Base-by-base conservation (phyloP, 2,329 filamentous ascomycete species). In the Chrysoporthe austroafricana region DNA sequence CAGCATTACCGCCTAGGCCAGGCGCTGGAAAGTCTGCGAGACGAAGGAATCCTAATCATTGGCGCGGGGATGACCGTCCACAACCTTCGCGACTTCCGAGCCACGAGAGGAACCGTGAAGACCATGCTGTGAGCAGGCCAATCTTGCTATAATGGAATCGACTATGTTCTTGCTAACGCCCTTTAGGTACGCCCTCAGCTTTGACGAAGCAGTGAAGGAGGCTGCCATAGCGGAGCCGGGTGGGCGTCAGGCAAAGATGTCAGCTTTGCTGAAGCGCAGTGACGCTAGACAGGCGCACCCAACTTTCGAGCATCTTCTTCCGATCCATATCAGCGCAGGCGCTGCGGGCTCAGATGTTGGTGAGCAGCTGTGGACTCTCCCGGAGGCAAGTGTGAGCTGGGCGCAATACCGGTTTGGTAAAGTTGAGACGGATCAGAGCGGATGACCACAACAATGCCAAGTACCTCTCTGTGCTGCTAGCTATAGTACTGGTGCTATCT, bases 211-310 rank as follows among this genome's bases (percentile, higher is more conserved):
- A 16, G 76, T 91, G 59, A 84, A 86, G 72, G 81, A 88, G 52
- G 86, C 86, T 18, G 67, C 71, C 64, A 59, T 81, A 73, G 77
- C 77, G 72, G 73, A 78, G 66, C 77, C 80, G 36, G 79, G 75
- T 50, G 79, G 79, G 67, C 77, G 80, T 64, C 80, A 79, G 72
- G 76, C 75, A 72, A 79, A 77, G 9, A 79, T 87, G 78, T 77
- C 76, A 62, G 77, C 77, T 32, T 73, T 87, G 73, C 70, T 86
- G 70, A 79, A 79, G 69, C 80, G 85, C 65, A 72, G 72, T 1
- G 86, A 89, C 80, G 86, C 86, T 1, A 83, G 85, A 69, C 80
- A 84, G 73, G 88, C 88, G 11, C 88, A 91, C 79, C 88, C 88
- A n/a, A 83, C 79, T 2, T 85, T 88, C 71, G 88, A 90, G 56